A percentile compares a stretch with the other conserved stretches of the same genome.
Evolutionary conservation across 2,329 filamentous ascomycete species (phyloP).

Genomic region (Fusarium anguioides): DNA sequence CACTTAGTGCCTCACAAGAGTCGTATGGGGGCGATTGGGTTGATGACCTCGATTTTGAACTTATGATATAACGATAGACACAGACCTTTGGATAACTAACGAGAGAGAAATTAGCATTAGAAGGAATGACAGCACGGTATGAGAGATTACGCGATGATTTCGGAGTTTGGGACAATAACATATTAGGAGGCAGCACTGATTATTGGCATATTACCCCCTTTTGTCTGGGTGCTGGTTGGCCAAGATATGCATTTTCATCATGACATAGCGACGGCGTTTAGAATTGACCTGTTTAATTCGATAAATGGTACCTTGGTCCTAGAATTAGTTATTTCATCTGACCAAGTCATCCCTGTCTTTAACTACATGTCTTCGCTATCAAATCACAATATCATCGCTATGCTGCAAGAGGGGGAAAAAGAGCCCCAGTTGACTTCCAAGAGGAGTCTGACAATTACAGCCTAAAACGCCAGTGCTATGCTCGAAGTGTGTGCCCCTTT

Average conservation of each 20-base stretch:
- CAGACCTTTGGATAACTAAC: slow-evolving; percentile 14
- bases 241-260: slow-evolving; percentile 4
- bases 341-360: background rate
- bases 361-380: background rate
- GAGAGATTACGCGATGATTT: background rate
- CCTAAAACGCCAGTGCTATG: slow-evolving; percentile 38
- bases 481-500: slow-evolving; percentile 13
- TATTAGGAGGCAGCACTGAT: background rate
- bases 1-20: slow-evolving; percentile 50
- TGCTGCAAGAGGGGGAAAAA: background rate
- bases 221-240: slow-evolving; percentile 10
- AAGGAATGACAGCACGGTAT: background rate
- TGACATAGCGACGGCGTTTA: slow-evolving; percentile 35
- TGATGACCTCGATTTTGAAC: slow-evolving; percentile 51
- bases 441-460: slow-evolving; percentile 8
- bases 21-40: slow-evolving; percentile 55
- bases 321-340: background rate
- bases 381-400: slow-evolving; percentile 3
- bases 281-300: slow-evolving; percentile 11
- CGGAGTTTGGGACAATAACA: slow-evolving; percentile 13
- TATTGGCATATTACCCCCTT: slow-evolving; percentile 8
- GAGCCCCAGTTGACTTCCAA: background rate
- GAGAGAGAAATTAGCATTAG: background rate
- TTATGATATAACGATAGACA: slow-evolving; percentile 42
- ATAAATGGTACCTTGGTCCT: background rate